Evolutionary conservation across 371 early-diverging fungal species (phyloP), one percentile per base, ranked within the genome.

Genomic region (Mortierella sp.): DNA sequence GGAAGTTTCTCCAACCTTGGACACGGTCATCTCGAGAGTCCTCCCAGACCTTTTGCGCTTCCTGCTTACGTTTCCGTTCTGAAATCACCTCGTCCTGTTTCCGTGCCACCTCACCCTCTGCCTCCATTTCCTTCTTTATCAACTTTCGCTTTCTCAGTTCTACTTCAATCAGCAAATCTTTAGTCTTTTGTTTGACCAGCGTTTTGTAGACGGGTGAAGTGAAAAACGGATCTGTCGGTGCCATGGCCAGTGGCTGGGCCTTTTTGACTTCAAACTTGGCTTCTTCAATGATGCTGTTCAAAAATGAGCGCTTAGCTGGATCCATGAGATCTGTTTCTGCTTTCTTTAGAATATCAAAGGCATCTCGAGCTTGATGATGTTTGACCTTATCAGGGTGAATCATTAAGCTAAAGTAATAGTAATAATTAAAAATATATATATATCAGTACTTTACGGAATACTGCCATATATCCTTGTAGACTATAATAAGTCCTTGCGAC

Each of bases 321-420:
- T 94, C 95, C 80, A 86, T 87, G 34, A 95, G 84, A 65, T 93
- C 92, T 0, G 87, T 86, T 82, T 94, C 95, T 23, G 96, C 96
- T 75, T 91, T 90, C 70, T 96, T 96, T n/a, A 97, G 85, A 56
- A 91, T 61, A 28, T 93, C 92, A 76, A 97, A 97, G 0, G 96
- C 95, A 42, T 94, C 94, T 60, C 90, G 88, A 5, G 97, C 96
- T 15, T 86, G 81, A 23, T 89, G 90, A 72, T 96, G 96, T 61
- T 89, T 86, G 37, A 90, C 88, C 72, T 95, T 97, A 83, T 97
- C 97, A 3, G 97, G 97, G 73, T 97, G 97, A 37, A 95, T 92
- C 82, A 95, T 93, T 26, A 95, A 88, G 15, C 81, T 80, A n/a
- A 49, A 15, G 34, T 1, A 61, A 15, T 58, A 15, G 12, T 51